Evolutionary conservation across 2,329 filamentous ascomycete species (phyloP).

Genomic region (Diaporthe ampelina): DNA sequence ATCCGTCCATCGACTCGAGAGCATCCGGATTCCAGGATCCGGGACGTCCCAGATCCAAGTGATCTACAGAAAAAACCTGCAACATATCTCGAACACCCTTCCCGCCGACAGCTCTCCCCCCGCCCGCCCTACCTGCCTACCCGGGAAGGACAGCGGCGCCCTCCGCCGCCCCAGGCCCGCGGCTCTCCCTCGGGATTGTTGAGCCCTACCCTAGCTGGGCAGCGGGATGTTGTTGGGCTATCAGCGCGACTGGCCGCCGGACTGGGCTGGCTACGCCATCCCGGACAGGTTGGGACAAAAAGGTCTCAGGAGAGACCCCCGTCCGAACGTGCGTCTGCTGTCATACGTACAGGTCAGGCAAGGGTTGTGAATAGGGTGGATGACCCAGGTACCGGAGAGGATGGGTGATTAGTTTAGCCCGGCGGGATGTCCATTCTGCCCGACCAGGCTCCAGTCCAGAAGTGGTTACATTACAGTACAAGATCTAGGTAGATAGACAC

Average conservation of each 20-base stretch:
- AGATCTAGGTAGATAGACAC: too few species aligned
- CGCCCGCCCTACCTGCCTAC: neutral
- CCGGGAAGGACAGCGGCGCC: conserved; percentile 8
- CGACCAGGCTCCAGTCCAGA: conserved; percentile 12
- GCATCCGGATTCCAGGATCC: too few species aligned
- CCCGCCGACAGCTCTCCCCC: neutral
- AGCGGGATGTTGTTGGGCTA: neutral
- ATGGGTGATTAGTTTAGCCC: neutral
- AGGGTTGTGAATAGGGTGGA: too few species aligned
- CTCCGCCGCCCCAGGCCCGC: neutral
- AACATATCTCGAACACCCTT: conserved; percentile 7
- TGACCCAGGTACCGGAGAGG: too few species aligned
- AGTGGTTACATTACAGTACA: neutral
- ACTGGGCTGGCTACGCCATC: neutral
- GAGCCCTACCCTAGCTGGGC: neutral
- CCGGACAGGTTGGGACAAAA: conserved; percentile 11
- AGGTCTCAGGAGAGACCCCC: conserved; percentile 8
- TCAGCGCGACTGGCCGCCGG: neutral
- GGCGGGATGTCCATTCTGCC: neutral
- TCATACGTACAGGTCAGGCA: neutral
- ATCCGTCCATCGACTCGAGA: neutral
- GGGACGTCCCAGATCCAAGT: neutral
- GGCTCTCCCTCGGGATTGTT: conserved; percentile 2
- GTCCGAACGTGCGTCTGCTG: conserved; percentile 1
- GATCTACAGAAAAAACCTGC: conserved; percentile 1